Percentiles rank a stretch among this genome's conserved stretches.
These are phyloP conservation scores for Trichosporon coremiiforme DNA, from an alignment of 1,284 basidiomycete genomes.

Conservation along the genomic window DNA sequence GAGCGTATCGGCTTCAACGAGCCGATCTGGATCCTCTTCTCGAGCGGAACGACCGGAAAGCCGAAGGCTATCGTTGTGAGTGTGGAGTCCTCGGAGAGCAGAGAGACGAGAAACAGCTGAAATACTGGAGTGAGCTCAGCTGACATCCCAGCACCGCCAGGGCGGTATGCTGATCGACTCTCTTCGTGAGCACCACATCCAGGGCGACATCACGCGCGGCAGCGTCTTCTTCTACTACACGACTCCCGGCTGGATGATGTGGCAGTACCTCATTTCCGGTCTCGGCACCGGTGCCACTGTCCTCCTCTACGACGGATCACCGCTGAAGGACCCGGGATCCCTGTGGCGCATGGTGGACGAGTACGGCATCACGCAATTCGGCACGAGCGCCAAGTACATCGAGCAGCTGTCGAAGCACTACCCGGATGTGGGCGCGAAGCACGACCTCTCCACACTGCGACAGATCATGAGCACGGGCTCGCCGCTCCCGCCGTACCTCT, in stretches of 20 bases:
- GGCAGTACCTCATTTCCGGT: conserved; percentile 74
- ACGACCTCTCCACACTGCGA: conserved; percentile 64
- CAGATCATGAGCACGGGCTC: conserved; percentile 84
- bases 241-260: conserved; percentile 89
- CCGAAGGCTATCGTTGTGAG: conserved; percentile 54
- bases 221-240: conserved; percentile 88
- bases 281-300: conserved; percentile 72
- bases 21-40: conserved; percentile 86
- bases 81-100: no score
- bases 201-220: conserved; percentile 68
- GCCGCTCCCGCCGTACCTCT: conserved; percentile 72
- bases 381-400: conserved; percentile 77
- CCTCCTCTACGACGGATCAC: conserved; percentile 82
- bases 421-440: conserved; percentile 62
- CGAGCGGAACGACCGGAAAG: conserved; percentile 77
- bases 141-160: conserved; percentile 63
- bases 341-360: conserved; percentile 75
- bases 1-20: conserved; percentile 69
- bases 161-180: conserved; percentile 84
- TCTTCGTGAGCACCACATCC: conserved; percentile 77
- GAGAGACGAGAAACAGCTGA: no score
- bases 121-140: neutral
- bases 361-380: conserved; percentile 76
- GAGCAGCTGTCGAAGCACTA: conserved; percentile 68
- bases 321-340: conserved; percentile 68